Conservation (phyloP, 2,329 filamentous ascomycete genomes). For the Neopestalotiopsis rosae region DNA sequence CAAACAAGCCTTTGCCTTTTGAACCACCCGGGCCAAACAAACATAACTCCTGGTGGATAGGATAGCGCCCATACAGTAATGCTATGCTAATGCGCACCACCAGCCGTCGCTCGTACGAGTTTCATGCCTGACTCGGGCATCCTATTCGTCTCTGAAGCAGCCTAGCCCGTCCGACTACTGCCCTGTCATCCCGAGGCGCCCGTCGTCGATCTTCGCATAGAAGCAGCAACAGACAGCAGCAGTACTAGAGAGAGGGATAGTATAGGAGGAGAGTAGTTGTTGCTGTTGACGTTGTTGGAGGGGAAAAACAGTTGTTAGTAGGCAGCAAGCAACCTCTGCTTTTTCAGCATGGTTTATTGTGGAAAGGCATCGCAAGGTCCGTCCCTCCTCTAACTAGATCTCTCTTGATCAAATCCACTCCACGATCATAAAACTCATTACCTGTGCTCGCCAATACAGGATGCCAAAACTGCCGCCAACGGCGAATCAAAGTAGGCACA, state of each 20-base stretch:
- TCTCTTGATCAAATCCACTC: neutral
- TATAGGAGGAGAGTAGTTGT: too few relatives aligned
- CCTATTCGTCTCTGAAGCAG: slow-evolving; percentile 19
- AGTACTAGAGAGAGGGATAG: too few relatives aligned
- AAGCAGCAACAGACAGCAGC: too few relatives aligned
- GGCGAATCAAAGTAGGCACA: slow-evolving; percentile 58
- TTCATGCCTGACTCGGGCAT: slow-evolving; percentile 22
- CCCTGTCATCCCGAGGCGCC: neutral
- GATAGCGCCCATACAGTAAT: neutral
- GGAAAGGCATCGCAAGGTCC: slow-evolving; percentile 59
- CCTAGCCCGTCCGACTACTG: slow-evolving; percentile 7
- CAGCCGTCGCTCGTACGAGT: slow-evolving; percentile 16
- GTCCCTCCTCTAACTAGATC: neutral
- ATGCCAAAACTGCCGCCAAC: slow-evolving; percentile 58
- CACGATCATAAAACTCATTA: neutral
- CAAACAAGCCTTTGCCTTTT: neutral
- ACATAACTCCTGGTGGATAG: slow-evolving; percentile 27
- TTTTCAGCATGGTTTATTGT: slow-evolving; percentile 56
- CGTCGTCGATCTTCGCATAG: slow-evolving; percentile 11
- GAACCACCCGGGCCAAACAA: slow-evolving; percentile 18
- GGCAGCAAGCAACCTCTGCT: neutral
- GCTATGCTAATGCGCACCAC: slow-evolving; percentile 25
- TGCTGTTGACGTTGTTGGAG: neutral
- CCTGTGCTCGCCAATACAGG: neutral
- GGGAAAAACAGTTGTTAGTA: neutral